These are phyloP conservation scores for Xerocomus spinulosus DNA, from an alignment of 768 basidiomycete genomes.

Conservation along the genomic window DNA sequence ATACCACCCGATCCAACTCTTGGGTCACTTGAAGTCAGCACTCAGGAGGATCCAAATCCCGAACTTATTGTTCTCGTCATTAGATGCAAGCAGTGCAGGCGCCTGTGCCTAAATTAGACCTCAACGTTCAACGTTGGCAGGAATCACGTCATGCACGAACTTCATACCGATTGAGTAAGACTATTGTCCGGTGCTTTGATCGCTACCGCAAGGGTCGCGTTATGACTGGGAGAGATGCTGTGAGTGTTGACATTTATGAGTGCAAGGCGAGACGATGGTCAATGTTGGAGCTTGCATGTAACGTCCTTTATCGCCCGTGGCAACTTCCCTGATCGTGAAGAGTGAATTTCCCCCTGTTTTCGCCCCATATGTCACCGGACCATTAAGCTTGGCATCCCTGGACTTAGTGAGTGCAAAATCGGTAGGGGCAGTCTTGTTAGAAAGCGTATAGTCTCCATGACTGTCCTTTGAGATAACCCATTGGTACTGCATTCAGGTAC, in stretches of 20 bases:
- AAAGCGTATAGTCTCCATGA: slow-evolving; percentile 3
- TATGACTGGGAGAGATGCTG: slow-evolving; percentile 8
- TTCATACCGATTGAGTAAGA: background rate
- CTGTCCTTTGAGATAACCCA: slow-evolving; percentile 6
- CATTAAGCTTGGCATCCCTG: background rate
- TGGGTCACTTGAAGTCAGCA: background rate
- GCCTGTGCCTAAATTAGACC: background rate
- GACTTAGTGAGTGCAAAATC: slow-evolving; percentile 2
- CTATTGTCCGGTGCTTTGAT: background rate
- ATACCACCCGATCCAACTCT: background rate
- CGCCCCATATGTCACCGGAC: slow-evolving; percentile 4
- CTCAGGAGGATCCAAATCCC: background rate
- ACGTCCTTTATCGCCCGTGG: slow-evolving; percentile 2
- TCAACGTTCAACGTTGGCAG: background rate
- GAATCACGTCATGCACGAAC: background rate
- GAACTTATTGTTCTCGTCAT: background rate
- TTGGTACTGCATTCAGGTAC: slow-evolving; percentile 1
- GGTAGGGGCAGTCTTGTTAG: background rate
- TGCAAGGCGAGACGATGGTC: background rate
- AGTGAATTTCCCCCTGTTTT: background rate
- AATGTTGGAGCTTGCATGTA: background rate
- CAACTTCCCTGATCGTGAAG: slow-evolving; percentile 5
- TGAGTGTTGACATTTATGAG: background rate
- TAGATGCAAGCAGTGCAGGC: background rate
- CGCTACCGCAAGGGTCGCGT: background rate